Percentiles rank a stretch among this genome's conserved stretches.
These are phyloP conservation scores for Linum tenue DNA, from an alignment of 345 rosid genomes.

Conservation along the genomic window DNA sequence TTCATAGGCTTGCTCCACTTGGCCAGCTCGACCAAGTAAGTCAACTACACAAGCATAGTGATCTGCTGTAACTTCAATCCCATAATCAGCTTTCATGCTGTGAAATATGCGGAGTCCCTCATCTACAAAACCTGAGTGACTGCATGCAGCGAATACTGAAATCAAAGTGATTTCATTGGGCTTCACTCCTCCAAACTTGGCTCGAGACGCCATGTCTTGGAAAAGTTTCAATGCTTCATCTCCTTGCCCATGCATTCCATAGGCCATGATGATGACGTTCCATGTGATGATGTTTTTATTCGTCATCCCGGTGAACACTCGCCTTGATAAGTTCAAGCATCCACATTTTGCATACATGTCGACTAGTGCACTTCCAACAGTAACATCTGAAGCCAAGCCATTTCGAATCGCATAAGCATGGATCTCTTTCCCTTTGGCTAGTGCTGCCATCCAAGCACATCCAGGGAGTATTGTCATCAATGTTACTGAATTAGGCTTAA, in stretches of 20 bases:
- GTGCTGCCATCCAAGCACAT: constrained; percentile 65
- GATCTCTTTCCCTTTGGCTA: constrained; percentile 78
- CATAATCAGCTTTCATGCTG: constrained; percentile 50
- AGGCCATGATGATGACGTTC: constrained; percentile 87
- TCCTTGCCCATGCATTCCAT: constrained; percentile 88
- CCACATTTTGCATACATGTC: constrained; percentile 96
- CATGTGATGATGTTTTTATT: constrained; percentile 62
- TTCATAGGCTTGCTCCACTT: constrained; percentile 51
- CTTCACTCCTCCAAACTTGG: constrained; percentile 28
- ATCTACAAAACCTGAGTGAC: constrained; percentile 78
- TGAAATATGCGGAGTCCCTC: constrained; percentile 65
- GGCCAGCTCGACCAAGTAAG: constrained; percentile 83
- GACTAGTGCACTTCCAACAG: constrained; percentile 84
- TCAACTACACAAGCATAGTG: constrained; percentile 85
- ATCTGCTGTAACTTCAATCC: constrained; percentile 54
- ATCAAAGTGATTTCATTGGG: constrained; percentile 75
- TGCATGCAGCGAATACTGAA: constrained; percentile 72
- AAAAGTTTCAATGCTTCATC: constrained; percentile 56
- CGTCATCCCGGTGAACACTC: constrained; percentile 57
- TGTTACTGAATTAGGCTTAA: constrained; percentile 69
- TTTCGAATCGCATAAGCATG: constrained; percentile 79
- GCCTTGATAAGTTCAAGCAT: constrained; percentile 46
- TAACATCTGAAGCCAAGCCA: constrained; percentile 53
- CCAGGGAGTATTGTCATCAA: constrained; percentile 79
- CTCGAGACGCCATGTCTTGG: constrained; percentile 35